Base-by-base conservation (phyloP, 192 early-diverging fungal genomes). In the Coemansia reversa region DNA sequence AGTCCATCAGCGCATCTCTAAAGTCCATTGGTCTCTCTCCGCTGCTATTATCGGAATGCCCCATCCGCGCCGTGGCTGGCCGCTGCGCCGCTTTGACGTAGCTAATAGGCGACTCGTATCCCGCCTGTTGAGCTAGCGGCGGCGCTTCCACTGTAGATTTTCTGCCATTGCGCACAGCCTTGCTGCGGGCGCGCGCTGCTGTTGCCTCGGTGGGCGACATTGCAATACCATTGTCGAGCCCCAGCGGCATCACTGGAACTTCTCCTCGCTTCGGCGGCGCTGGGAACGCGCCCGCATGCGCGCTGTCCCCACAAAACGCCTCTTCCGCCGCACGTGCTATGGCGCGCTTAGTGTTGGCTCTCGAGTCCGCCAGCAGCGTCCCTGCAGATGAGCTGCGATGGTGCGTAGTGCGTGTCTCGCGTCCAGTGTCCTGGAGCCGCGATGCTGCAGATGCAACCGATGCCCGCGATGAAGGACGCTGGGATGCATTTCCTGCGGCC, bases 341-440 rank as follows among this genome's bases (percentile, higher is more conserved):
- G 16, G 63, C 63, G 3, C 67, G 63, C 29, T 55, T 60, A 19
- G 52, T 58, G 56, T 69, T 69, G 55, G 67, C 54, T 19, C 64
- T 60, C 7, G 60, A 62, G 6, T 67, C 62, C 1, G 70, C 53
- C 29, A 74, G 61, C 25, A 72, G 65, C 7, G 77, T 67, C 16
- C 68, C 77, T 8, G 72, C 62, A 20, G 77, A 80, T 20, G 77
- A 80, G 72, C 77, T 80, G 58, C 77, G 77, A 16, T 48, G 60
- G 51, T 74, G 72, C n/a, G 55, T 24, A 7, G 64, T 24, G 61
- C 63, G 68, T 1, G 68, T 29, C 19, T 48, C 48, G 39, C 60
- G 65, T 9, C 51, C 55, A 4, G 62, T 52, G 29, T 33, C 66
- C 45, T 66, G 65, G 47, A 51, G 63, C 57, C 35, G 59, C 28